Conservation (phyloP, 2,329 filamentous ascomycete genomes). For the Zarea fungicola region DNA sequence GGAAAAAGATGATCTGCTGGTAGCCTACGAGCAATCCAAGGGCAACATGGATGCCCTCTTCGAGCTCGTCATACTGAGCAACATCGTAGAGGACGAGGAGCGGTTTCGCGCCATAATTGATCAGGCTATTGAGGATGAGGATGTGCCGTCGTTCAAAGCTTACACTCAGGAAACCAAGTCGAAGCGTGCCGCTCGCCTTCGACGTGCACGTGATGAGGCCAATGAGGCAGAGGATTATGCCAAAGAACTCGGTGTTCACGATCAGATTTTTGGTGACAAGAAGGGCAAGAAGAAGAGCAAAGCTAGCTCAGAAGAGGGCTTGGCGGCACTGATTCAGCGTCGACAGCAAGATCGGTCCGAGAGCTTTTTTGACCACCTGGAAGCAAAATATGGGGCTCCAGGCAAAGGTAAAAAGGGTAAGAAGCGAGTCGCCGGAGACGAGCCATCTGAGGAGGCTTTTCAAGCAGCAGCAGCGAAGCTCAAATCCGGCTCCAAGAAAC, state of each 20-base stretch:
- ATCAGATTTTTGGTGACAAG: conserved; percentile 56
- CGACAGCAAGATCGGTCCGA: conserved; percentile 59
- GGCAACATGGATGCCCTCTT: conserved; percentile 77
- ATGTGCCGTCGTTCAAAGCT: conserved; percentile 59
- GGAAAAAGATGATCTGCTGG: conserved; percentile 72
- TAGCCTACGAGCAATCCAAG: conserved; percentile 65
- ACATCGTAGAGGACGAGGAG: conserved; percentile 77
- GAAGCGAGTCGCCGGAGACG: conserved; percentile 54
- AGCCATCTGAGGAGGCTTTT: conserved; percentile 57
- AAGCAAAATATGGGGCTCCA: conserved; percentile 64
- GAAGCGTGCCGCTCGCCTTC: conserved; percentile 53
- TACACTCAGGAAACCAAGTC: conserved; percentile 72
- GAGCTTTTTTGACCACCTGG: conserved; percentile 66
- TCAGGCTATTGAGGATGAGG: conserved; percentile 64
- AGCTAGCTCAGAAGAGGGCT: conserved; percentile 41
- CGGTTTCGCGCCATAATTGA: conserved; percentile 79
- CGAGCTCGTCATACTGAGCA: conserved; percentile 78
- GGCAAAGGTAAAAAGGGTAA: conserved; percentile 31
- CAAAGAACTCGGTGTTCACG: conserved; percentile 68
- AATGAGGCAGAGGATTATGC: conserved; percentile 70
- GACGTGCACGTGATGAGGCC: conserved; percentile 60
- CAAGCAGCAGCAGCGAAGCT: conserved; percentile 50
- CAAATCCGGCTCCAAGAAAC: conserved; percentile 28
- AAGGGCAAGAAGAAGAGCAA: conserved; percentile 41
- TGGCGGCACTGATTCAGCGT: conserved; percentile 71